Evolutionary conservation across 2,329 filamentous ascomycete species (phyloP).

Genomic region (Trichoderma simmonsii): DNA sequence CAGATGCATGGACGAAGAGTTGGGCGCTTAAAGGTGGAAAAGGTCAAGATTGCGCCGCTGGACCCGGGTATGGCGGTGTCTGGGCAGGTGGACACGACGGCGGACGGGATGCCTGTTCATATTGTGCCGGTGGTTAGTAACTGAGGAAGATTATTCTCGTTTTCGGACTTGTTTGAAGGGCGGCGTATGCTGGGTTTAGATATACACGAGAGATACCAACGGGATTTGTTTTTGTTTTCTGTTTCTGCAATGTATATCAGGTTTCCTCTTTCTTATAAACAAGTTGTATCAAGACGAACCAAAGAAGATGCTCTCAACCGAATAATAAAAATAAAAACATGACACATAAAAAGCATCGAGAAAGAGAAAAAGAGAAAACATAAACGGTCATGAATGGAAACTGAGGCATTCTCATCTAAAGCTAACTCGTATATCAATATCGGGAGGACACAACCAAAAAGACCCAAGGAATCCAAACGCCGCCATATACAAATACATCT

Average conservation of each 20-base stretch:
- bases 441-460: neutral
- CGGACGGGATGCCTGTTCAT: neutral
- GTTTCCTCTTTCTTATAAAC: neutral
- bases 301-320: neutral
- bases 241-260: neutral
- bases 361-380: too few species aligned
- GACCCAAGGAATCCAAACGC: neutral
- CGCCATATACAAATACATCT: neutral
- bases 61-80: slow-evolving; percentile 10
- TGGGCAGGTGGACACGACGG: neutral
- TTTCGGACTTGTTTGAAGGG: neutral
- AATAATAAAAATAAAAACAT: neutral
- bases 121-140: slow-evolving; percentile 2
- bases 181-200: neutral
- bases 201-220: neutral
- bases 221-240: neutral
- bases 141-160: neutral
- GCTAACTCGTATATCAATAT: neutral
- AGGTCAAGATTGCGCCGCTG: slow-evolving; percentile 9
- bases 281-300: neutral
- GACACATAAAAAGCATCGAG: neutral
- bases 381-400: neutral
- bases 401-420: neutral
- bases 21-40: slow-evolving; percentile 11
- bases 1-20: slow-evolving; percentile 48